Evolutionary conservation across 2,329 filamentous ascomycete genomes (phyloP).

Genomic region (Ceratocystis papillata): DNA sequence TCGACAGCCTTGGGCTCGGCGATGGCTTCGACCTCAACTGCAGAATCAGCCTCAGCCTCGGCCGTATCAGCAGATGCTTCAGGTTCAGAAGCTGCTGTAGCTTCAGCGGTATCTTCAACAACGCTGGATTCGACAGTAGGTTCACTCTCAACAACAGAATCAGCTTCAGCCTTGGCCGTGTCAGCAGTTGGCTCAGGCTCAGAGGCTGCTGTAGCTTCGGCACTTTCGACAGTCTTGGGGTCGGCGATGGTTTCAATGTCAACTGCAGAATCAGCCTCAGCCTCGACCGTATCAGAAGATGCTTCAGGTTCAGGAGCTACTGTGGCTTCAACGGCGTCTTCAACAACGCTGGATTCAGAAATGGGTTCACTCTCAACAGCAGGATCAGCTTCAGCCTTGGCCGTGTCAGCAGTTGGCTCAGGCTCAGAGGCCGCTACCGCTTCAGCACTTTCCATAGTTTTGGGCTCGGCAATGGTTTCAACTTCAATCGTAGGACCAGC

Average conservation of each 20-base stretch:
- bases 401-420: background rate
- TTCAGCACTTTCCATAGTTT: too few species aligned
- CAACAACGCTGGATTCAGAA: background rate
- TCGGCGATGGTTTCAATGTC: background rate
- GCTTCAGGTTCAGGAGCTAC: accelerated
- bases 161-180: background rate
- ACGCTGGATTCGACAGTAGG: accelerated
- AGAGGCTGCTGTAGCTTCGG: background rate
- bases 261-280: background rate
- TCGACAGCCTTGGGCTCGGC: too few species aligned
- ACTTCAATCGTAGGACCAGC: background rate
- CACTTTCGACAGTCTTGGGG: too few species aligned
- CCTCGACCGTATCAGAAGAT: background rate
- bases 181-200: background rate
- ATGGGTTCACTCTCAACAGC: too few species aligned
- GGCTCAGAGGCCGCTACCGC: background rate
- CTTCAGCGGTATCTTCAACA: background rate
- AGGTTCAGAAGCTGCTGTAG: too few species aligned
- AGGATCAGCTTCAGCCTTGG: background rate
- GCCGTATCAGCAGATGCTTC: background rate
- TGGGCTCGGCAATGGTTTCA: too few species aligned
- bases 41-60: background rate
- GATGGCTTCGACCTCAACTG: too few species aligned
- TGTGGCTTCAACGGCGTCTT: background rate
- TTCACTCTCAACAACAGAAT: background rate